Base-by-base conservation (phyloP, 2,329 filamentous ascomycete species). In the Pestalotiopsis sp. region DNA sequence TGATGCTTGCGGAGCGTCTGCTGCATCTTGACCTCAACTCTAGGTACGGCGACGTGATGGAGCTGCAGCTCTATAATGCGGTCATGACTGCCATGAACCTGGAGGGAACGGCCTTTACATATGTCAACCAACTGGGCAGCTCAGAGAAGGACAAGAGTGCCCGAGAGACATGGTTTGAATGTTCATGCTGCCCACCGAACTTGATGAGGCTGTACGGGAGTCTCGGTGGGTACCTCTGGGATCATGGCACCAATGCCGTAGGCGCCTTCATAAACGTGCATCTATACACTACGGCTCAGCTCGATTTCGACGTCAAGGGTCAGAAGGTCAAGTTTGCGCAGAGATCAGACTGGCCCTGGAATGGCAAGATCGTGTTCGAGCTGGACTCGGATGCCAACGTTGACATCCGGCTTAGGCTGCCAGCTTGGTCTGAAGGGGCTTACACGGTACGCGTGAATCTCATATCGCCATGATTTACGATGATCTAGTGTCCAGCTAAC, bases 111-210 rank as follows among this genome's bases (percentile, higher is more conserved):
- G 80, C 80, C 1, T 91, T 91, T 75, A 89, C 87, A 0, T 91
- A 91, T 69, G 85, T 86, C 65, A 91, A 91, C 71, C 88, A 90
- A 69, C 80, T 91, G 0, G 86, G 85, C 0, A 88, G 86, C 41
- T 87, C 83, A 9, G 83, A 86, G 7, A 74, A 75, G 1, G 81
- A 88, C 67, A 80, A 81, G 20, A 88, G 83, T 23, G 78, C 81
- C 67, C 80, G 88, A 14, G 80, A 84, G 39, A 83, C 85, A 25
- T 91, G 88, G 88, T 90, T 90, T 66, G 84, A 84, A 64, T 85
- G 83, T 49, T 86, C 87, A 5, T 90, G 88, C 70, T 90, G 88
- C 72, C 88, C 88, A 3, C 88, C 88, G 0, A 90, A 90, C 71
- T 79, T 91, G 1, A 82, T 85, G 25, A 80, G 88, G 31, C 76